These are phyloP conservation scores for Apiosordaria backusii DNA, from an alignment of 495 filamentous ascomycete genomes.

Conservation along the genomic window DNA sequence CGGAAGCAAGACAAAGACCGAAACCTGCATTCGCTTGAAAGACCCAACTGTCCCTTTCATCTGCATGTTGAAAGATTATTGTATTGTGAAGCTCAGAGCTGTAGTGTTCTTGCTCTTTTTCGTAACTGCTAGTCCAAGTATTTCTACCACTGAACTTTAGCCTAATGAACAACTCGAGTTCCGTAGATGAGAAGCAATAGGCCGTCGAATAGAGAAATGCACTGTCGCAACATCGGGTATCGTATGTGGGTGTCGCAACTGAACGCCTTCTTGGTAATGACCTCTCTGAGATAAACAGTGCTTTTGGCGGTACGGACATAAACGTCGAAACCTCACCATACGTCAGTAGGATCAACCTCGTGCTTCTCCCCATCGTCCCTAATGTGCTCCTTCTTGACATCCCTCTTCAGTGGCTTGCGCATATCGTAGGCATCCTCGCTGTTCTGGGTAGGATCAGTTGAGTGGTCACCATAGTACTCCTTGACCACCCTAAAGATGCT, in stretches of 20 bases:
- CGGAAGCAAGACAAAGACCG: neutral
- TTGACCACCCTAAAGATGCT: slow-evolving; percentile 83
- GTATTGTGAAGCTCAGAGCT: neutral
- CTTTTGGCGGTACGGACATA: neutral
- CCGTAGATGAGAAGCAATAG: neutral
- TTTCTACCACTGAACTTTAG: too few species aligned
- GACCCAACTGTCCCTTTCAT: neutral
- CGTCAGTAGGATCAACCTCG: slow-evolving; percentile 76
- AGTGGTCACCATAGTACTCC: slow-evolving; percentile 73
- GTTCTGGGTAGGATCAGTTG: slow-evolving; percentile 61
- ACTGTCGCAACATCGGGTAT: neutral
- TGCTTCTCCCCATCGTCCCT: slow-evolving; percentile 79
- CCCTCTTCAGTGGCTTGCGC: slow-evolving; percentile 85
- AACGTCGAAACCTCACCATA: slow-evolving; percentile 62
- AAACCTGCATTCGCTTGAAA: neutral
- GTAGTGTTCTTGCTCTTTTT: neutral
- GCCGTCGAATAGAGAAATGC: neutral
- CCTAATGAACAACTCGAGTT: neutral
- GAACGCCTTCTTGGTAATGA: neutral
- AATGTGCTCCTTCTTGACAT: slow-evolving; percentile 72
- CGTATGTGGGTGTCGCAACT: neutral
- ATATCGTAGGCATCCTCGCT: slow-evolving; percentile 93
- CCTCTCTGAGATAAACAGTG: neutral
- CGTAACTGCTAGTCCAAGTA: neutral
- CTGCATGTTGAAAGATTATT: neutral